phyloP scores from a whole-genome alignment of 1,284 basidiomycete species.

The Apiotrichum sp. region DNA sequence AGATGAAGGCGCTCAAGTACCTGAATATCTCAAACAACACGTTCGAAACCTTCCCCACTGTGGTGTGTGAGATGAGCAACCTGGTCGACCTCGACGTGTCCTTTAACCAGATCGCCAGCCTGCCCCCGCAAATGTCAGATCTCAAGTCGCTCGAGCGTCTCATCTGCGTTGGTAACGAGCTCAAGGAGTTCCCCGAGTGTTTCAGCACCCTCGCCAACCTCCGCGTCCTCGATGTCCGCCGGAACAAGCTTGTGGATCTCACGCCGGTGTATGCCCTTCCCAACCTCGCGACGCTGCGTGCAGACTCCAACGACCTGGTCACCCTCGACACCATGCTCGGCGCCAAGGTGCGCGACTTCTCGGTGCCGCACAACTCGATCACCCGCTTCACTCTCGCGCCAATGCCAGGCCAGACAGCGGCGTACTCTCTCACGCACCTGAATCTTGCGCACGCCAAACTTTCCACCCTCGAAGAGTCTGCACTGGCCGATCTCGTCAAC shows the following conservation, averaged over 20 bases:
- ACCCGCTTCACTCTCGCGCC: slow-evolving; percentile 68
- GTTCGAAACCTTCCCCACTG: slow-evolving; percentile 71
- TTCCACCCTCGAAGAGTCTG: slow-evolving; percentile 68
- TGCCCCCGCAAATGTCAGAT: slow-evolving; percentile 74
- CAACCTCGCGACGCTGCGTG: slow-evolving; percentile 60
- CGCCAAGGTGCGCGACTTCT: slow-evolving; percentile 53
- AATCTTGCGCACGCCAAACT: slow-evolving; percentile 90
- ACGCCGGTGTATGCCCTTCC: slow-evolving; percentile 64
- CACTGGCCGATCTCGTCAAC: slow-evolving; percentile 66
- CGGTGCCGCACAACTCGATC: slow-evolving; percentile 50
- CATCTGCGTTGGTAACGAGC: slow-evolving; percentile 82
- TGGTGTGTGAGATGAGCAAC: slow-evolving; percentile 66
- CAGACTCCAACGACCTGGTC: slow-evolving; percentile 75
- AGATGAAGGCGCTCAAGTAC: slow-evolving; percentile 63
- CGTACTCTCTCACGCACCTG: slow-evolving; percentile 68
- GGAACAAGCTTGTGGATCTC: slow-evolving; percentile 75
- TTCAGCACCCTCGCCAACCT: slow-evolving; percentile 61
- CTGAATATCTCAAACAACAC: slow-evolving; percentile 98
- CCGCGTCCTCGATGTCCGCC: slow-evolving; percentile 68
- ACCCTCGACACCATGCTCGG: slow-evolving; percentile 71
- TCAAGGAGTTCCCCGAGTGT: slow-evolving; percentile 67
- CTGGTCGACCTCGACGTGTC: slow-evolving; percentile 87
- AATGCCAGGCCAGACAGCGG: slow-evolving; percentile 53
- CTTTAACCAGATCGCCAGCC: slow-evolving; percentile 79
- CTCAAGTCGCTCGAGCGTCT: slow-evolving; percentile 67